Evolutionary conservation across 2,329 filamentous ascomycete genomes (phyloP).

Genomic region (Daldinia eschscholtzii): DNA sequence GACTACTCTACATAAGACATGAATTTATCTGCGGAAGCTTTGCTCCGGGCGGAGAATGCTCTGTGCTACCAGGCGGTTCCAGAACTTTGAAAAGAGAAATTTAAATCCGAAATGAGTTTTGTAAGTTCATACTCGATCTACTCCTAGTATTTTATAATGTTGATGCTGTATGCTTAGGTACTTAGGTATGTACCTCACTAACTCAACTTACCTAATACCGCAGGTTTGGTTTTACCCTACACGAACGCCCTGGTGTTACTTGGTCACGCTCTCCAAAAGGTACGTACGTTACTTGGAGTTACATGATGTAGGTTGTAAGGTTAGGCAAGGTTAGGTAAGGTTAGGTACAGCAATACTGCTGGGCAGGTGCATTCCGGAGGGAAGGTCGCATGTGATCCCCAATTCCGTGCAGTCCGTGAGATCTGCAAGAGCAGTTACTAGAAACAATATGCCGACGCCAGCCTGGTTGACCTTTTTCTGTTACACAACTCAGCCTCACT

Average conservation of each 20-base stretch:
- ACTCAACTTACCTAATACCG: background rate
- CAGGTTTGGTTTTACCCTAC: constrained; percentile 1
- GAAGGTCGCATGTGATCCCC: constrained; percentile 35
- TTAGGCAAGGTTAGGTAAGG: constrained; percentile 3
- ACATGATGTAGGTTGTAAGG: too few relatives aligned
- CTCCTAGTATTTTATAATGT: too few relatives aligned
- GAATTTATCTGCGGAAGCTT: constrained; percentile 29
- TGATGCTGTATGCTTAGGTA: background rate
- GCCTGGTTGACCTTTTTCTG: constrained; percentile 17
- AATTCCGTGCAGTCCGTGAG: constrained; percentile 21
- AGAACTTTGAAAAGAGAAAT: constrained; percentile 26
- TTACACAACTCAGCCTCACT: constrained; percentile 45
- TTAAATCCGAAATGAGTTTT: constrained; percentile 18
- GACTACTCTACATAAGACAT: background rate
- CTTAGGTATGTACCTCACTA: background rate
- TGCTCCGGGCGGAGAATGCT: constrained; percentile 36
- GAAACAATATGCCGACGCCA: constrained; percentile 37
- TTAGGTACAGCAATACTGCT: constrained; percentile 6
- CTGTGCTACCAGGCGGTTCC: constrained; percentile 21
- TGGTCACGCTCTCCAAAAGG: background rate
- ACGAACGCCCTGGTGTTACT: constrained; percentile 11
- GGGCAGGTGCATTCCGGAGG: constrained; percentile 24
- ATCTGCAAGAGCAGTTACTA: constrained; percentile 35
- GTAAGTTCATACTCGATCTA: background rate
- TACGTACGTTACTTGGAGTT: constrained; percentile 18